Conservation (phyloP, 192 early-diverging fungal genomes). For the Linnemannia hyalina region DNA sequence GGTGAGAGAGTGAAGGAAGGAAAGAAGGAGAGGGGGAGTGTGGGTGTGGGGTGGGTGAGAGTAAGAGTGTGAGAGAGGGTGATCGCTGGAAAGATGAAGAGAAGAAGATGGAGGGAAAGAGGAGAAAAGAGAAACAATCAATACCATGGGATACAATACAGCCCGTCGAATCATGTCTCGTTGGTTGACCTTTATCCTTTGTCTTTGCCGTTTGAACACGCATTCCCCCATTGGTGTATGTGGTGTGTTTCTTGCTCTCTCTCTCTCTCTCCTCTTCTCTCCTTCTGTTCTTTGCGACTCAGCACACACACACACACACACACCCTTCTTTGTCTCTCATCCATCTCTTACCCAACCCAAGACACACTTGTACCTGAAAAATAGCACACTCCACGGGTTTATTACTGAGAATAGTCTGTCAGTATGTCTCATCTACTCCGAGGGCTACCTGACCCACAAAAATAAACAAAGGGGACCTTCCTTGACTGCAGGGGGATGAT, state of each 20-base stretch:
- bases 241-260: not conserved
- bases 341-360: not conserved
- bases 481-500: not conserved
- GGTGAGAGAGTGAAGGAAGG: not conserved
- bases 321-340: not conserved
- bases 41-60: not conserved
- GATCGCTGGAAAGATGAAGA: not conserved
- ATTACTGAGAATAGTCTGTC: too few relatives aligned
- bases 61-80: not conserved
- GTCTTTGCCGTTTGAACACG: not conserved
- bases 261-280: not conserved
- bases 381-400: not conserved
- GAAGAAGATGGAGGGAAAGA: not conserved
- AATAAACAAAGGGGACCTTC: not conserved
- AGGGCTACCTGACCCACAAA: not conserved
- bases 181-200: too few relatives aligned
- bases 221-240: not conserved
- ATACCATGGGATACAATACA: not conserved
- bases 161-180: not conserved
- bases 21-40: not conserved
- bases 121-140: too few relatives aligned
- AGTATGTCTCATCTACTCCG: not conserved
- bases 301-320: too few relatives aligned
- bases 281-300: not conserved
- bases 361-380: conserved; percentile 2